phyloP scores from a whole-genome alignment of 192 early-diverging fungal species.

The Coemansia sp. region DNA sequence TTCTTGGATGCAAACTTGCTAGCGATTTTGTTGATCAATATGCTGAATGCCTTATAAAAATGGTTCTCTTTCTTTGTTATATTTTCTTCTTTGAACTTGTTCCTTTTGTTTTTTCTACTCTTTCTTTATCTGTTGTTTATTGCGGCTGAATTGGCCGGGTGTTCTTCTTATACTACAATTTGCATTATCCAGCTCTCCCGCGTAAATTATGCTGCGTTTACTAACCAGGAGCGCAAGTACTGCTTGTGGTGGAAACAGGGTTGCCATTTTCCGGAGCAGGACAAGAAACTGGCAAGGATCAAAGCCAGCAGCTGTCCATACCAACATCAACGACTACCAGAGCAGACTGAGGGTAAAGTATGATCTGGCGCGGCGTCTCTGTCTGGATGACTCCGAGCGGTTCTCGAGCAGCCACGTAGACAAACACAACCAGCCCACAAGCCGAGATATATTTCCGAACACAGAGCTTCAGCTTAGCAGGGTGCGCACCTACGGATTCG shows the following conservation, averaged over 20 bases:
- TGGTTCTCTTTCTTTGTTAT: background rate
- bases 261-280: background rate
- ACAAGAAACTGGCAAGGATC: background rate
- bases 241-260: background rate
- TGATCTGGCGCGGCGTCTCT: slow-evolving; percentile 23
- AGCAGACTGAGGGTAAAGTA: slow-evolving; percentile 26
- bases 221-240: background rate
- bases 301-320: background rate
- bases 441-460: slow-evolving; percentile 58
- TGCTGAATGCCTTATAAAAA: too few species aligned
- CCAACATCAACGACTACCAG: background rate
- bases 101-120: background rate
- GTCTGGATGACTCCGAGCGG: slow-evolving; percentile 27
- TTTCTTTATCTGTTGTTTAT: background rate
- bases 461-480: slow-evolving; percentile 59
- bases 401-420: slow-evolving; percentile 20
- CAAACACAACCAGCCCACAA: slow-evolving; percentile 25
- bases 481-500: slow-evolving; percentile 62
- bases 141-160: background rate
- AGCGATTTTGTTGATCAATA: too few species aligned
- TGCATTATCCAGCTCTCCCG: too few species aligned
- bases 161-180: background rate
- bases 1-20: too few species aligned
- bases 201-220: background rate
- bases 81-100: background rate